A percentile compares a stretch with the other conserved stretches of the same genome.
Evolutionary conservation across 495 filamentous ascomycete genomes (phyloP).

Genomic region (Trichoderma virens): DNA sequence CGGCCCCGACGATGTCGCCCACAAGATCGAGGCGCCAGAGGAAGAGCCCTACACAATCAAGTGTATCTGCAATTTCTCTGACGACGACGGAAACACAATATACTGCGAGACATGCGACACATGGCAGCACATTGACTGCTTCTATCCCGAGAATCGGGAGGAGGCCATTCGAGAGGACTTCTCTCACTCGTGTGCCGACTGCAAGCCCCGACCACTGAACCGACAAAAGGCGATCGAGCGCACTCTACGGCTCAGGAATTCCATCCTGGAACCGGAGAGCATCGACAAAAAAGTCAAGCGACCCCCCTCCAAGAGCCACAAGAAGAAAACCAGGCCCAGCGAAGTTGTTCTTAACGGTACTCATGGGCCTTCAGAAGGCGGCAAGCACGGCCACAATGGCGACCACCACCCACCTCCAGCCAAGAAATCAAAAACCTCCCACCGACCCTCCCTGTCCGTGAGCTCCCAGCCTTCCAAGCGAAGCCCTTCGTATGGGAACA

Average conservation of each 20-base stretch:
- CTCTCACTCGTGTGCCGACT: constrained; percentile 78
- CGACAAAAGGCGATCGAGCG: constrained; percentile 61
- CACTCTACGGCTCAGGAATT: constrained; percentile 32
- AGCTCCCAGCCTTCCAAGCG: constrained; percentile 51
- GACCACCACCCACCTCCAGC: constrained; percentile 31
- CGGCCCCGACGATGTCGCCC: constrained; percentile 53
- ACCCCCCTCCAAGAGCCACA: constrained; percentile 59
- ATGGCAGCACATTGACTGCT: constrained; percentile 97
- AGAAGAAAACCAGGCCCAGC: constrained; percentile 58
- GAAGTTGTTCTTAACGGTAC: constrained; percentile 45
- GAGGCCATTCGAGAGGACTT: constrained; percentile 63
- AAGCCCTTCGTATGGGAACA: constrained; percentile 41
- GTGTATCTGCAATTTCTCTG: constrained; percentile 86
- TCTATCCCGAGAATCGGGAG: constrained; percentile 63
- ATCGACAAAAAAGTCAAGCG: constrained; percentile 61
- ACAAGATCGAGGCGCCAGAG: constrained; percentile 49
- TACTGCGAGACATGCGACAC: constrained; percentile 92
- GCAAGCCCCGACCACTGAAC: constrained; percentile 68
- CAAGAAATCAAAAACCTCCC: constrained; percentile 71
- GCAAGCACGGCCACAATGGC: constrained; percentile 27
- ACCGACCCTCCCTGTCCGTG: constrained; percentile 63
- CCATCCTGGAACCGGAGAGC: constrained; percentile 46
- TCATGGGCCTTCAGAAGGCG: constrained; percentile 21
- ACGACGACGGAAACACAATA: constrained; percentile 97
- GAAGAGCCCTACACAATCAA: constrained; percentile 95